A percentile compares a stretch with the other conserved stretches of the same genome.
Evolutionary conservation across 192 early-diverging fungal species (phyloP).

Genomic region (Haplosporangium gracile): DNA sequence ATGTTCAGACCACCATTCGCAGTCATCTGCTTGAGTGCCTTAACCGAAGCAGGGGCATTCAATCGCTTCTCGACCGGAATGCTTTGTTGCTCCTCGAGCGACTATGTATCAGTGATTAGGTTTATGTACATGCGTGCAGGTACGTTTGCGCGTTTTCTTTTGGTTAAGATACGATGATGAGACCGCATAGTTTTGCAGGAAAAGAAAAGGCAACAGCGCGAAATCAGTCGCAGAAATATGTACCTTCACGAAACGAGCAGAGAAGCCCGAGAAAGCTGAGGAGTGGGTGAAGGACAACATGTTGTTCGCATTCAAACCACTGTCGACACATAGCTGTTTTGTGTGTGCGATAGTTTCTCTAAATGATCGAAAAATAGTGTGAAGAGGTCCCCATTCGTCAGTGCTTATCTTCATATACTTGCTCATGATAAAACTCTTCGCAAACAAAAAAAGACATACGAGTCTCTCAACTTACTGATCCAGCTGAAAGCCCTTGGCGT

Average conservation of each 20-base stretch:
- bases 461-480: slow-evolving; percentile 47
- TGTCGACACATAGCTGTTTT: slow-evolving; percentile 24
- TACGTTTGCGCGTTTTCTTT: not conserved
- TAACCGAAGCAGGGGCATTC: slow-evolving; percentile 19
- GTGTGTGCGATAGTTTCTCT: slow-evolving; percentile 12
- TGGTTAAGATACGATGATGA: slow-evolving; percentile 6
- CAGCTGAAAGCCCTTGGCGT: slow-evolving; percentile 55
- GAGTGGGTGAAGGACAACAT: slow-evolving; percentile 58
- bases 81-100: slow-evolving; percentile 12
- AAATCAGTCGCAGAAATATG: not conserved
- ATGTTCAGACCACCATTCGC: slow-evolving; percentile 47
- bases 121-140: not conserved
- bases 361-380: slow-evolving; percentile 13
- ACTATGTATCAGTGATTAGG: not conserved
- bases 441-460: not conserved
- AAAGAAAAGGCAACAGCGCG: not conserved
- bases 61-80: slow-evolving; percentile 33
- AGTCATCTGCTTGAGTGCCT: slow-evolving; percentile 25
- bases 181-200: not conserved
- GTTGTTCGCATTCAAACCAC: slow-evolving; percentile 28
- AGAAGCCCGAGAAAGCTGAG: slow-evolving; percentile 47
- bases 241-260: slow-evolving; percentile 57
- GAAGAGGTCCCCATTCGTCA: not conserved
- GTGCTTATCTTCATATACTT: slow-evolving; percentile 18
- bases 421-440: not conserved